Percentiles rank a stretch among this genome's conserved stretches.
Conservation (phyloP, 2,329 filamentous ascomycete genomes). For the Calonectria pseudoreteaudii region DNA sequence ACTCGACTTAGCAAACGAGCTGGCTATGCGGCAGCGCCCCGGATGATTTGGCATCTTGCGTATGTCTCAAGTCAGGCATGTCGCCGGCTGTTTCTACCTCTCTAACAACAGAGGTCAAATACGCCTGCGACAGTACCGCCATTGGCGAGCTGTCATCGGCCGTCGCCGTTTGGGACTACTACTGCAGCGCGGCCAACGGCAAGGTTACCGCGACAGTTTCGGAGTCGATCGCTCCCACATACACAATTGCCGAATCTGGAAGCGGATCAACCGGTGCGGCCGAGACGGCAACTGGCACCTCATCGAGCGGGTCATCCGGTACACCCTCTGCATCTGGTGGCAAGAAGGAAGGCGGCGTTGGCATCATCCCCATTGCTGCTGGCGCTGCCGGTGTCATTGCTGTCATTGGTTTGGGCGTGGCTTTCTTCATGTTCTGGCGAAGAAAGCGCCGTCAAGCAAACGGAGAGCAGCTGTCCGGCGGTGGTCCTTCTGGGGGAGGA, state of each 20-base stretch:
- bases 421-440: constrained; percentile 52
- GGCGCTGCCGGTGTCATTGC: constrained; percentile 44
- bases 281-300: constrained; percentile 4
- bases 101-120: constrained; percentile 59
- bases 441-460: constrained; percentile 44
- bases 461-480: constrained; percentile 37
- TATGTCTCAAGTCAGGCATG: constrained; percentile 63
- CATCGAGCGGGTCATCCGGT: not conserved
- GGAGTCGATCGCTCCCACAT: constrained; percentile 47
- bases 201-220: constrained; percentile 55
- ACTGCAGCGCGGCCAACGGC: constrained; percentile 62
- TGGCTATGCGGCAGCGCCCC: constrained; percentile 59
- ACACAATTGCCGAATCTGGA: constrained; percentile 29
- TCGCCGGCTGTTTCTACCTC: constrained; percentile 54
- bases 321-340: constrained; percentile 16
- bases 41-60: constrained; percentile 63
- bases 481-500: not conserved
- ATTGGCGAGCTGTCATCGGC: constrained; percentile 60
- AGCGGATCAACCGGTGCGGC: constrained; percentile 26
- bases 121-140: constrained; percentile 57
- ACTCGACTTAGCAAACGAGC: constrained; percentile 43
- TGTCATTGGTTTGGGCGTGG: constrained; percentile 42
- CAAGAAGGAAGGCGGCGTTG: constrained; percentile 22
- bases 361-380: constrained; percentile 50
- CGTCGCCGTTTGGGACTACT: constrained; percentile 57